phyloP scores from a whole-genome alignment of 2,329 filamentous ascomycete species.

The Venturia effusa region DNA sequence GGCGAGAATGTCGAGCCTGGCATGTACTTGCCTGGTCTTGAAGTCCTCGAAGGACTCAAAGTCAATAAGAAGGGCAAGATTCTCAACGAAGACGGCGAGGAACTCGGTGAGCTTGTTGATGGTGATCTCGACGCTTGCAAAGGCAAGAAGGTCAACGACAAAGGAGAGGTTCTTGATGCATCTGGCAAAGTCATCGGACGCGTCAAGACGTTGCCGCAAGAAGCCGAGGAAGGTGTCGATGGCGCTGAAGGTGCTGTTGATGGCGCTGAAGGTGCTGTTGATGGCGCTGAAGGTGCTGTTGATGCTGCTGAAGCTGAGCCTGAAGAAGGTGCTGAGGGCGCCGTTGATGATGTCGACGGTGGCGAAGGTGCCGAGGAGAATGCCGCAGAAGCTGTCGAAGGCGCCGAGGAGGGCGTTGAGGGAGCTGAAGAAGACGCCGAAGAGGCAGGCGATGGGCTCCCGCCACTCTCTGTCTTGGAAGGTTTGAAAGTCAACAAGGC shows the following conservation, averaged over 20 bases:
- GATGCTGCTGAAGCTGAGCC: slow-evolving; percentile 16
- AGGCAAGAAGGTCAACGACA: slow-evolving; percentile 53
- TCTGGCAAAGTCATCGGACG: slow-evolving; percentile 53
- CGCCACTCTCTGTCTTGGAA: slow-evolving; percentile 38
- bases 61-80: slow-evolving; percentile 49
- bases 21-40: slow-evolving; percentile 31
- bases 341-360: slow-evolving; percentile 20
- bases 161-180: slow-evolving; percentile 54
- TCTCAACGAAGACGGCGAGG: slow-evolving; percentile 41
- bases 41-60: slow-evolving; percentile 41
- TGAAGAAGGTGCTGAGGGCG: slow-evolving; percentile 17
- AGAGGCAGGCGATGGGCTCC: slow-evolving; percentile 26
- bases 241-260: slow-evolving; percentile 23
- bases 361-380: slow-evolving; percentile 21
- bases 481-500: slow-evolving; percentile 40
- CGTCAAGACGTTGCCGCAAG: slow-evolving; percentile 42
- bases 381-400: slow-evolving; percentile 20
- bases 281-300: slow-evolving; percentile 19
- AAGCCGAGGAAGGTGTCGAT: slow-evolving; percentile 23
- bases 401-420: slow-evolving; percentile 22
- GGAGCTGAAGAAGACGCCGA: slow-evolving; percentile 20
- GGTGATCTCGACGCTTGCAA: slow-evolving; percentile 53
- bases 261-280: slow-evolving; percentile 24
- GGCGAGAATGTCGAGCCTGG: slow-evolving; percentile 20
- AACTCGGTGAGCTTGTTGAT: slow-evolving; percentile 41